Conservation (phyloP, 176 grass and related monocot genomes). For the Secale cereale region DNA sequence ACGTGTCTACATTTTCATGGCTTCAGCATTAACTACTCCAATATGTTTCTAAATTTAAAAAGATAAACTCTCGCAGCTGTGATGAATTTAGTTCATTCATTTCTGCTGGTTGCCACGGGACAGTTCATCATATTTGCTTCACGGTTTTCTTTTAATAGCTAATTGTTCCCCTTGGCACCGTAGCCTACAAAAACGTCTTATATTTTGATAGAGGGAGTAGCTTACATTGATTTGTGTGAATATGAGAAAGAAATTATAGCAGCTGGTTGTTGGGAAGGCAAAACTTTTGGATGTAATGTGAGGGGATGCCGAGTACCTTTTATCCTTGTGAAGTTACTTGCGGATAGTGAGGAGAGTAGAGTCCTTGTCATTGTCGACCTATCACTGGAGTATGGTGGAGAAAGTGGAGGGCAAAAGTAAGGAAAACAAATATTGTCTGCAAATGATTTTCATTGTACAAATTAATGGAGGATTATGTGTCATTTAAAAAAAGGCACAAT, state of each 20-base stretch:
- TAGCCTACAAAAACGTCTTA: not conserved
- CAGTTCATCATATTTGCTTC: not conserved
- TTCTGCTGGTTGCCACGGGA: not conserved
- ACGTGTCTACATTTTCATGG: not conserved
- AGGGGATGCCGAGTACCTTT: not conserved
- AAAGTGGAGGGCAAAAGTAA: not conserved
- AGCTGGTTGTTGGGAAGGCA: not conserved
- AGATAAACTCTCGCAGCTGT: not conserved
- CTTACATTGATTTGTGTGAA: conserved; percentile 15
- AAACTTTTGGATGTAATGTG: not conserved
- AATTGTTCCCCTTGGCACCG: not conserved
- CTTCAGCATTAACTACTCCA: conserved; percentile 13
- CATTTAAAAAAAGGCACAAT: not conserved
- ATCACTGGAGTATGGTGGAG: not conserved
- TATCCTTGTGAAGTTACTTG: not conserved
- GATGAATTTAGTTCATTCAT: not conserved
- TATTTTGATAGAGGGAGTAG: not conserved
- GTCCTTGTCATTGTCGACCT: not conserved
- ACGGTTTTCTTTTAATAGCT: not conserved
- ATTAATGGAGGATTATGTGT: conserved; percentile 2
- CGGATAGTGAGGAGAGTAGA: not conserved
- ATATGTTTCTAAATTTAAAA: not conserved
- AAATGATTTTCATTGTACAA: not conserved
- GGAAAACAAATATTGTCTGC: not conserved
- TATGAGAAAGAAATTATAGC: conserved; percentile 10